A percentile compares a stretch with the other conserved stretches of the same genome.
Evolutionary conservation across 192 early-diverging fungal genomes (phyloP).

Genomic region (Cladochytrium replicatum): DNA sequence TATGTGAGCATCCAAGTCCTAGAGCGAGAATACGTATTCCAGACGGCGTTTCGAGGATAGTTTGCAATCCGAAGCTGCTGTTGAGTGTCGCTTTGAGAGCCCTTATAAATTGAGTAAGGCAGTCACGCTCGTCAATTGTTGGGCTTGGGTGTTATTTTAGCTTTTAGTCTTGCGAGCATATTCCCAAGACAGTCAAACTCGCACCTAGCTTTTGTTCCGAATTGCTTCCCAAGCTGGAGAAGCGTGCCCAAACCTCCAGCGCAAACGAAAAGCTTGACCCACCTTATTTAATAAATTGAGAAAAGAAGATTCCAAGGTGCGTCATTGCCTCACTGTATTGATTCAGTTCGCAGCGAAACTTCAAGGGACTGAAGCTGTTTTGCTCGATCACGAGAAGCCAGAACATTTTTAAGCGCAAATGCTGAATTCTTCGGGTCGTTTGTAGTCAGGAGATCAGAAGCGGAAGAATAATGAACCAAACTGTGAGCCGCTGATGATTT

Average conservation of each 20-base stretch:
- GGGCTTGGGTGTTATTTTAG: not conserved
- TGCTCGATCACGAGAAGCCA: not conserved
- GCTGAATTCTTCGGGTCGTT: not conserved
- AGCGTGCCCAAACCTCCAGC: conserved; percentile 5
- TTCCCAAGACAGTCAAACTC: not conserved
- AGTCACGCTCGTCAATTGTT: conserved; percentile 9
- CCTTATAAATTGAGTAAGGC: conserved; percentile 2
- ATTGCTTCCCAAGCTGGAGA: conserved; percentile 6
- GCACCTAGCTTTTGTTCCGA: too few species aligned
- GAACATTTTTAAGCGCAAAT: conserved; percentile 1
- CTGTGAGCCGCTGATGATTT: conserved; percentile 1
- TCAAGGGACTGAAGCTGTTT: conserved; percentile 16
- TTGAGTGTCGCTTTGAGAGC: conserved; percentile 21
- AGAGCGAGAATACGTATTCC: conserved; percentile 13
- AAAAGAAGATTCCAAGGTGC: not conserved
- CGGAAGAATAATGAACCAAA: not conserved
- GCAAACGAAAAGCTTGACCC: conserved; percentile 16
- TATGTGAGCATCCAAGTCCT: not conserved
- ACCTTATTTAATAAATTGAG: not conserved
- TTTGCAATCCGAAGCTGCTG: conserved; percentile 10
- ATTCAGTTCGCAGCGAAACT: conserved; percentile 16
- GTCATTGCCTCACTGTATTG: conserved; percentile 6
- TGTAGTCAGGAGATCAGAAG: not conserved
- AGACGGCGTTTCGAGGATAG: conserved; percentile 1
- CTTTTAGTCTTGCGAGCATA: conserved; percentile 5